phyloP scores from a whole-genome alignment of 1,284 basidiomycete genomes.

The Heterobasidion annosum region DNA sequence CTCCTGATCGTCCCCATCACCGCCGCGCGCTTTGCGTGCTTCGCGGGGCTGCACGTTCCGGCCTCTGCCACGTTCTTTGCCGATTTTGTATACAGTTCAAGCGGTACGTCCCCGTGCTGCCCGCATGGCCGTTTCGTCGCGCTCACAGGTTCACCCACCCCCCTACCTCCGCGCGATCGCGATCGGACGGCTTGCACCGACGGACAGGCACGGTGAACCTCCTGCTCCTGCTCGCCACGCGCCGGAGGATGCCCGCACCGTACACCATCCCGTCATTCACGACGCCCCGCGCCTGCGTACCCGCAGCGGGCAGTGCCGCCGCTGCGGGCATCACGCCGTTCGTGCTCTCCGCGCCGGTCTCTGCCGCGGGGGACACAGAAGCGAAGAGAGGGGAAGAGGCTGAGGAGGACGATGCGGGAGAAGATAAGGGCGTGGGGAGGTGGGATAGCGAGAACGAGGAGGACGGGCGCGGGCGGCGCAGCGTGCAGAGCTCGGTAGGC shows the following conservation, averaged over 20 bases:
- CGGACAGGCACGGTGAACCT: slow-evolving; percentile 23
- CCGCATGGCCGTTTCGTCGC: not conserved
- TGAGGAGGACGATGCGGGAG: no score
- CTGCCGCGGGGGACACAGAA: not conserved
- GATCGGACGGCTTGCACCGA: not conserved
- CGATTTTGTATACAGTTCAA: slow-evolving; percentile 28
- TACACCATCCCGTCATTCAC: slow-evolving; percentile 17
- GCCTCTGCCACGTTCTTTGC: slow-evolving; percentile 22
- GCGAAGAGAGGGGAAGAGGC: no score
- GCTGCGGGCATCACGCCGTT: slow-evolving; percentile 24
- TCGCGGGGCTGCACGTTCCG: slow-evolving; percentile 21
- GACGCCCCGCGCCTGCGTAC: slow-evolving; percentile 15
- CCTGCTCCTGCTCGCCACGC: slow-evolving; percentile 20
- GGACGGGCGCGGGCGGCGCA: no score
- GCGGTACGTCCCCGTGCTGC: slow-evolving; percentile 15
- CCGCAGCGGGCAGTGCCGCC: slow-evolving; percentile 16
- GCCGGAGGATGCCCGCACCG: slow-evolving; percentile 19
- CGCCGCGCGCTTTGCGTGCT: slow-evolving; percentile 23
- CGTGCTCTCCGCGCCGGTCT: slow-evolving; percentile 7
- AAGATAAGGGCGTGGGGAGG: no score
- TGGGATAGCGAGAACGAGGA: no score
- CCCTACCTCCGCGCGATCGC: not conserved
- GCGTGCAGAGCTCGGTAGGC: no score
- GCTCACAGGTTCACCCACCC: not conserved
- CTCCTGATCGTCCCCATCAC: slow-evolving; percentile 27